Percentiles rank a stretch among this genome's conserved stretches.
phyloP scores from a whole-genome alignment of 73 alveolate species.

The Breviolum minutum region DNA sequence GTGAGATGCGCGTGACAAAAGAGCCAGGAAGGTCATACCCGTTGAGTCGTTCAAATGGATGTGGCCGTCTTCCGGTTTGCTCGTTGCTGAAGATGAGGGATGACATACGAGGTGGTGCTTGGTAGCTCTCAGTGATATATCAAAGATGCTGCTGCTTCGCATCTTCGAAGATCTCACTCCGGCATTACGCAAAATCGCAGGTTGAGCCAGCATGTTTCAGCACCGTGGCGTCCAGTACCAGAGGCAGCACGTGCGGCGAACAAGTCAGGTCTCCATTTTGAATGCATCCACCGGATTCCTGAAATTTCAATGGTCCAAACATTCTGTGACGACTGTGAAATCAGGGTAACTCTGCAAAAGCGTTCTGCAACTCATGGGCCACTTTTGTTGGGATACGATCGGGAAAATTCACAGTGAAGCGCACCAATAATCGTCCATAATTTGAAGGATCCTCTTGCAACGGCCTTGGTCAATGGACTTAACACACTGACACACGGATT shows the following conservation, averaged over 20 bases:
- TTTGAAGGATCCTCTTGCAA: constrained; percentile 45
- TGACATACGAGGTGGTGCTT: no score
- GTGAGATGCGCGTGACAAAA: no score
- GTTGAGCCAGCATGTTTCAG: no score
- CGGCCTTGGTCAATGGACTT: background rate
- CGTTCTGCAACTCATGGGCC: constrained; percentile 1
- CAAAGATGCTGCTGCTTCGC: background rate
- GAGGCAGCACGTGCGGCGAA: no score
- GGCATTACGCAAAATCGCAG: no score
- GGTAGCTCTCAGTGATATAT: background rate
- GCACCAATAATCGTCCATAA: constrained; percentile 45
- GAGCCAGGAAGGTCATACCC: no score
- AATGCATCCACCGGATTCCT: background rate
- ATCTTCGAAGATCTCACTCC: background rate
- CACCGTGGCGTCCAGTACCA: no score
- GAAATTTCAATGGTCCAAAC: background rate
- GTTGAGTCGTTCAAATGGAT: no score
- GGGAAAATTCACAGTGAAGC: constrained; percentile 34
- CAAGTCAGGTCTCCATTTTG: no score
- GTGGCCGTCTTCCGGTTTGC: no score
- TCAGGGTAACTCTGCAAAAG: background rate
- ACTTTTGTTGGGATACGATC: background rate
- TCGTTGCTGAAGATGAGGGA: no score
- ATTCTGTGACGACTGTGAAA: background rate
- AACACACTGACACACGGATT: no score